Conservation (phyloP, 1,284 basidiomycete genomes). For the Ustilago nuda region DNA sequence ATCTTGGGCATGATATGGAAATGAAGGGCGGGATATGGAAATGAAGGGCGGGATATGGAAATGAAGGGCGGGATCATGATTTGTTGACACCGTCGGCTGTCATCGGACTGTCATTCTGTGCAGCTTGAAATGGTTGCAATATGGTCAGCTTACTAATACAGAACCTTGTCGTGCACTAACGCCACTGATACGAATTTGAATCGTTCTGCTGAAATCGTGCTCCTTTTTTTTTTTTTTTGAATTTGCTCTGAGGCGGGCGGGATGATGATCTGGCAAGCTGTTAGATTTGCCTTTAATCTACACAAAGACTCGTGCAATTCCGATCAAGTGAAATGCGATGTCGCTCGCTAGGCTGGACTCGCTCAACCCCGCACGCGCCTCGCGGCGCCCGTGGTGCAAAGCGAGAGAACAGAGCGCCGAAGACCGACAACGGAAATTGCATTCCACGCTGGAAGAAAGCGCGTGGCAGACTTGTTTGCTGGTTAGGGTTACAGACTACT, state of each 20-base stretch:
- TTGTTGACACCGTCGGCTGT: not conserved
- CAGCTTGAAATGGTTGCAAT: not conserved
- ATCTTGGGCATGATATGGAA: too few relatives aligned
- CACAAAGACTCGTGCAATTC: too few relatives aligned
- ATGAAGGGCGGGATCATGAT: not conserved
- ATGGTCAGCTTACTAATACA: not conserved
- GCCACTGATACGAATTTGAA: not conserved
- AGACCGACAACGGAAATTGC: constrained; percentile 1
- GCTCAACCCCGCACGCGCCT: too few relatives aligned
- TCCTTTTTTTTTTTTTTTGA: too few relatives aligned
- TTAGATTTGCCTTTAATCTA: too few relatives aligned
- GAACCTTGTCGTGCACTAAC: not conserved
- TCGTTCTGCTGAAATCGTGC: too few relatives aligned
- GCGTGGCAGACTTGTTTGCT: not conserved
- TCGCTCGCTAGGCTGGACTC: too few relatives aligned
- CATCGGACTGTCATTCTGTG: not conserved
- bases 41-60: too few relatives aligned
- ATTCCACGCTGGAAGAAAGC: constrained; percentile 39
- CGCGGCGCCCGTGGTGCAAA: constrained; percentile 14
- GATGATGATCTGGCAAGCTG: too few relatives aligned
- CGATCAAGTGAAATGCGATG: too few relatives aligned
- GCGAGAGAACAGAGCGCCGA: not conserved
- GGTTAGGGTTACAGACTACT: not conserved
- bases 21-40: not conserved
- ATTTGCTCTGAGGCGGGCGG: too few relatives aligned